Base-by-base conservation (phyloP, 805 yeast species). In the Candida coquimbonensis region DNA sequence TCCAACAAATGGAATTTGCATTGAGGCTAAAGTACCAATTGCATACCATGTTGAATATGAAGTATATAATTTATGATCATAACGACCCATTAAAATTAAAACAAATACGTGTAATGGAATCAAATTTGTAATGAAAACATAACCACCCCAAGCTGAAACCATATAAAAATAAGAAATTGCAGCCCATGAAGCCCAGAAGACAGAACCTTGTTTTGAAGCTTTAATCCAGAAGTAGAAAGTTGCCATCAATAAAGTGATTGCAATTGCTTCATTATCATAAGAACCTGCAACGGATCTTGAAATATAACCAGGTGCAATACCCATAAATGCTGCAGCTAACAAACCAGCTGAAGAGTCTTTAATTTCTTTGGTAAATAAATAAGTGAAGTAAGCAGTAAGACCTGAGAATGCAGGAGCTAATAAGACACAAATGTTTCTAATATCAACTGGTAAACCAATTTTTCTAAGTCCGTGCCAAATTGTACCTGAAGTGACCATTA, bases 121-220 rank as follows among this genome's bases (percentile, higher is more conserved):
- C 74, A 95, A 80, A 70, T 93, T 93, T 49, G 99, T 93, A 68
- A 93, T 95, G 73, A 93, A 93, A 43, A 95, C 99, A 63, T 93
- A 93, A 26, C 99, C 99, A 73, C 99, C 99, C 99, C 99, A 59
- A 12, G 99, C 99, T 40, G 95, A 82, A 43, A 93, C 99, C 99
- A 93, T 93, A 74, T 93, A 93, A 68, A 95, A 93, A 71, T 95
- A 93, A 57, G 81, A 84, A 32, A 88, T 63, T 2, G 99, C 95
- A 27, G 97, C 81, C 55, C 84, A 69, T 3, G 91, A 73, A 11
- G 88, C 93, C 73, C 81, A 87, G 53, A 87, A 75, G 16, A 90
- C 81, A 1, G 96, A 87, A 39, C 99, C 99, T 36, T 84, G 72
- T 66, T 91, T 91, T 66, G 87, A 77, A 12, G 96, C 83, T 69